Base-by-base conservation (phyloP, 140 eudicot species). In the Senecio squalidus region DNA sequence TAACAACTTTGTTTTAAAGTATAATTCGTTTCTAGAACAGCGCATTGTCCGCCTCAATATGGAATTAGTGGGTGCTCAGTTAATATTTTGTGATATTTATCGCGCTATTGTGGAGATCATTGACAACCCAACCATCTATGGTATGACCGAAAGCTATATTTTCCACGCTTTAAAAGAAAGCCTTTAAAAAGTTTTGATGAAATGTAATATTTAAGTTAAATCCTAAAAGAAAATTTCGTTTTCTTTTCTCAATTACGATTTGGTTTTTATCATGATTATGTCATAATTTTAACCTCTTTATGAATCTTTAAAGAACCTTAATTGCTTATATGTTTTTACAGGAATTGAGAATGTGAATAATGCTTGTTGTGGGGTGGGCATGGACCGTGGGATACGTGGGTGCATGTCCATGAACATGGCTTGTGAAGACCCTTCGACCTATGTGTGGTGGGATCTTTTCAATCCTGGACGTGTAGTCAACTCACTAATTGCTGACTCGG, bases 391-490 rank as follows among this genome's bases (percentile, higher is more conserved):
- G 66, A 55, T 55, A 49, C 62, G 57, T 2, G 95, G 95, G 34
- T 86, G 95, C 61, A 49, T 74, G 55, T 74, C 80, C 31, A 44
- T 33, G 60, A 76, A 72, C 53, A 77, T 74, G 81, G 85, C 78
- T 6, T 86, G 95, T 58, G 36, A 44, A 14, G 59, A 72, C 9
- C 63, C 78, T 52, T 77, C 85, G 48, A 30, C 62, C 16, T 77
- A 75, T 64, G 69, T 83, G 8, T 86, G 95, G 95, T 82, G 93
- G 92, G 93, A 86, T 68, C 68, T 74, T 15, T 80, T 74, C 68
- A 86, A 86, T 58, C 93, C 93, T 6, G 76, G 83, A 13, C 77
- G 60, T 13, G 54, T 65, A 3, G 78, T 77, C 23, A 83, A 78
- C 77, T 72, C 85, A 4, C 21, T 86, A 73, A 58, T 86, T n/a